These are phyloP conservation scores for Trichosporon sp. DNA, from an alignment of 1,284 basidiomycete genomes.

Conservation along the genomic window DNA sequence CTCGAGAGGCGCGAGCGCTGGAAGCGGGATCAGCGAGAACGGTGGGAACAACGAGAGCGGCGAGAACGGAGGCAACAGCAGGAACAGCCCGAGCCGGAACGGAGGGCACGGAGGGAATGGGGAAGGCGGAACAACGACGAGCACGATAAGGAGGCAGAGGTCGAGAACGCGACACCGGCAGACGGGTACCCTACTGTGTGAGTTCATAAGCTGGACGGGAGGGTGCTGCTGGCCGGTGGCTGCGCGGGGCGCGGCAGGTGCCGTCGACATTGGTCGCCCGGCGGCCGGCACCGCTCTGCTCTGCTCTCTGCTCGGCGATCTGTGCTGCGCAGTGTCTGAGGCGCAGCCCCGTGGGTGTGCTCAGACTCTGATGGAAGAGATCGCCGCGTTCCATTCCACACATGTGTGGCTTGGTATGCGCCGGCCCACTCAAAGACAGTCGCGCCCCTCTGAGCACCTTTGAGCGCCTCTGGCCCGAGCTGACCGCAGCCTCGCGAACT, in stretches of 20 bases:
- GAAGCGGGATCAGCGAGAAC: neutral
- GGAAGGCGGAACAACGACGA: neutral
- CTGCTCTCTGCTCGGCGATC: too few species aligned
- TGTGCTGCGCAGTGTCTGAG: too few species aligned
- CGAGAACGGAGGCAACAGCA: too few species aligned
- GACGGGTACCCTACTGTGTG: neutral
- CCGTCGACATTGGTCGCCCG: neutral
- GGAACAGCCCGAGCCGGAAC: too few species aligned
- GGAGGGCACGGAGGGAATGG: too few species aligned
- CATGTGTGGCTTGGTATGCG: neutral
- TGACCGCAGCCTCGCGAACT: slow-evolving; percentile 13
- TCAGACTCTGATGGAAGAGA: neutral
- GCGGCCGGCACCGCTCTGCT: too few species aligned
- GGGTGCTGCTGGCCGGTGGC: neutral
- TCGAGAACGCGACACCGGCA: neutral
- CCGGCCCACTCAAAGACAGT: too few species aligned
- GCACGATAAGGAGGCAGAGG: neutral
- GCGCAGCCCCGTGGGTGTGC: too few species aligned
- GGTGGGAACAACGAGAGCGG: neutral
- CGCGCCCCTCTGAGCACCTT: neutral
- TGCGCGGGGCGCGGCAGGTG: neutral
- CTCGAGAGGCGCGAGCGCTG: neutral
- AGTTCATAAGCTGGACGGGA: too few species aligned
- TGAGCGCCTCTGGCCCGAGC: neutral
- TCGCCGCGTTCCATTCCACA: neutral